Conservation (phyloP, 352 stramenopile genomes). For the Phytopythium delawarense region DNA sequence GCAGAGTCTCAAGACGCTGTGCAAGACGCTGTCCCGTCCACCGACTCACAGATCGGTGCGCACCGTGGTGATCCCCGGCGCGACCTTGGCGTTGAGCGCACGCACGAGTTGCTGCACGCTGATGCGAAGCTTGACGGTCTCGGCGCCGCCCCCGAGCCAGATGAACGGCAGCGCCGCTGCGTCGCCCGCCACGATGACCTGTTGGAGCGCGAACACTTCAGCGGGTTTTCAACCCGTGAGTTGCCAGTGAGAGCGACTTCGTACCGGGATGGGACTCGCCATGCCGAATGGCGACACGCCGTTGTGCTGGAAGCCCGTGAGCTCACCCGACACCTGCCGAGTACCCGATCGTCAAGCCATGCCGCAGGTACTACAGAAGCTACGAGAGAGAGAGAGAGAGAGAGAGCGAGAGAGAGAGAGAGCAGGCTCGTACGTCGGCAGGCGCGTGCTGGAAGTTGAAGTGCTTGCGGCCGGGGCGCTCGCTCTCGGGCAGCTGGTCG, state of each 20-base stretch:
- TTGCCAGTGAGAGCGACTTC: background rate
- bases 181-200: constrained; percentile 71
- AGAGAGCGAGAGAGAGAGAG: too few relatives aligned
- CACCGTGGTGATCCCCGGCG: constrained; percentile 52
- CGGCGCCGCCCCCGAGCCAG: constrained; percentile 76
- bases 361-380: too few relatives aligned
- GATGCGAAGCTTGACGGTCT: constrained; percentile 77
- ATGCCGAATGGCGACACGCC: constrained; percentile 82
- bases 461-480: constrained; percentile 64
- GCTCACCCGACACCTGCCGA: constrained; percentile 45
- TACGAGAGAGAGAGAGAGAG: too few relatives aligned
- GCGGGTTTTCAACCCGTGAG: too few relatives aligned
- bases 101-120: constrained; percentile 56
- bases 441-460: constrained; percentile 88
- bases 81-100: constrained; percentile 47
- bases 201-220: background rate
- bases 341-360: too few relatives aligned
- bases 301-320: constrained; percentile 86
- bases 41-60: constrained; percentile 28
- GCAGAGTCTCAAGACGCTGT: too few relatives aligned
- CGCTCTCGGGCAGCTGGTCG: constrained; percentile 41
- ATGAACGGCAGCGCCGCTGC: constrained; percentile 58
- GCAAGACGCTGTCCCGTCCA: too few relatives aligned
- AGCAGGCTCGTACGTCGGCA: constrained; percentile 26
- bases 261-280: constrained; percentile 60